Conservation (phyloP, 805 yeast genomes). For the Kazachstania bromeliacearum region DNA sequence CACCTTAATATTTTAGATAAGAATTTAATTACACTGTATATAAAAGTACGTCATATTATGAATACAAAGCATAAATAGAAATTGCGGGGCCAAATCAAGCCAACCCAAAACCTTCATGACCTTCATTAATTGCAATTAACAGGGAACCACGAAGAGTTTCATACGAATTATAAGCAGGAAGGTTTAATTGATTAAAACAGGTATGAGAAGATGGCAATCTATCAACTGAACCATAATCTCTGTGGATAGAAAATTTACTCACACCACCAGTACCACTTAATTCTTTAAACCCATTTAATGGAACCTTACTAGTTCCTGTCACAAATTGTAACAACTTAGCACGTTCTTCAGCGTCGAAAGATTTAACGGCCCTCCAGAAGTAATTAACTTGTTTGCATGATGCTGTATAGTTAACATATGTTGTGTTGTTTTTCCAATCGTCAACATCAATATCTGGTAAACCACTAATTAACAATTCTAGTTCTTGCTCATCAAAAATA, state of each 20-base stretch:
- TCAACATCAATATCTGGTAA: conserved; percentile 92
- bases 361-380: conserved; percentile 96
- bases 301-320: conserved; percentile 95
- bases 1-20: too few relatives aligned
- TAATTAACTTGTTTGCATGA: conserved; percentile 83
- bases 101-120: conserved; percentile 87
- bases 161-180: conserved; percentile 88
- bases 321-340: conserved; percentile 92
- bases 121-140: conserved; percentile 82
- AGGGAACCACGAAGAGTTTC: conserved; percentile 75
- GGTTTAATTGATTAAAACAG: conserved; percentile 88
- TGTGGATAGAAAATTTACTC: conserved; percentile 78
- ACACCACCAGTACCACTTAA: conserved; percentile 81
- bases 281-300: conserved; percentile 86
- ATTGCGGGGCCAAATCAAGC: conserved; percentile 21
- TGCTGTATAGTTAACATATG: conserved; percentile 70
- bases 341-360: conserved; percentile 87
- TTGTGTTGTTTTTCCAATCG: conserved; percentile 88
- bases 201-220: conserved; percentile 94
- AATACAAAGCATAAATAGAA: too few relatives aligned
- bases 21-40: too few relatives aligned
- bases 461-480: conserved; percentile 87
- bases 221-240: conserved; percentile 77
- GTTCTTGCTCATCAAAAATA: conserved; percentile 90
- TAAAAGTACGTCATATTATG: too few relatives aligned